Conservation (phyloP, 257 asterid genomes). For the Fraxinus quadrangulata region DNA sequence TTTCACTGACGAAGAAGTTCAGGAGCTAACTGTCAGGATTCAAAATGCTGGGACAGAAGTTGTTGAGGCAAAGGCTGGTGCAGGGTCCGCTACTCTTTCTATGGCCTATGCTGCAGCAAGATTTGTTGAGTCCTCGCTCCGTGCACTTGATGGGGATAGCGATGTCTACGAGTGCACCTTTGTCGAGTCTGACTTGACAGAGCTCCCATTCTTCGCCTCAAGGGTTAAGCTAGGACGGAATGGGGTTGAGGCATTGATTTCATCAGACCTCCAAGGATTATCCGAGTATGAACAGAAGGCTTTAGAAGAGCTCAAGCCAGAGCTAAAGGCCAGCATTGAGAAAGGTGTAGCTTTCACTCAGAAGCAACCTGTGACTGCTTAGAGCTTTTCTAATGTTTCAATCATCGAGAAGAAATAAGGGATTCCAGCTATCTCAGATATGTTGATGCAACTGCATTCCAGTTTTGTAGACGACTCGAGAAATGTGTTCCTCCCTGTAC, state of each 20-base stretch:
- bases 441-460: constrained; percentile 26
- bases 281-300: constrained; percentile 77
- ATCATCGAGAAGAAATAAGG: constrained; percentile 35
- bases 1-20: constrained; percentile 64
- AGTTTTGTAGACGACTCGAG: constrained; percentile 52
- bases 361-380: constrained; percentile 69
- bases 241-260: constrained; percentile 75
- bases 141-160: constrained; percentile 79
- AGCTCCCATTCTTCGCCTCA: constrained; percentile 86
- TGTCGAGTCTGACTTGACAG: constrained; percentile 65
- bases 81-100: constrained; percentile 92
- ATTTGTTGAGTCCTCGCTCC: constrained; percentile 83
- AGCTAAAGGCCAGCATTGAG: constrained; percentile 78
- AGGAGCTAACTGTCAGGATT: constrained; percentile 70
- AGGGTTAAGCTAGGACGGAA: constrained; percentile 75
- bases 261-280: constrained; percentile 70
- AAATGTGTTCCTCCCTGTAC: no score
- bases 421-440: constrained; percentile 23
- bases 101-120: constrained; percentile 93
- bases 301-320: constrained; percentile 79
- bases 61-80: constrained; percentile 93
- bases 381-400: constrained; percentile 20
- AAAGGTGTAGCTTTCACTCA: constrained; percentile 66
- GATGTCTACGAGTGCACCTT: constrained; percentile 79
- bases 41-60: constrained; percentile 93